These are phyloP conservation scores for Drechslera avenae DNA, from an alignment of 2,329 filamentous ascomycete species.

Conservation along the genomic window DNA sequence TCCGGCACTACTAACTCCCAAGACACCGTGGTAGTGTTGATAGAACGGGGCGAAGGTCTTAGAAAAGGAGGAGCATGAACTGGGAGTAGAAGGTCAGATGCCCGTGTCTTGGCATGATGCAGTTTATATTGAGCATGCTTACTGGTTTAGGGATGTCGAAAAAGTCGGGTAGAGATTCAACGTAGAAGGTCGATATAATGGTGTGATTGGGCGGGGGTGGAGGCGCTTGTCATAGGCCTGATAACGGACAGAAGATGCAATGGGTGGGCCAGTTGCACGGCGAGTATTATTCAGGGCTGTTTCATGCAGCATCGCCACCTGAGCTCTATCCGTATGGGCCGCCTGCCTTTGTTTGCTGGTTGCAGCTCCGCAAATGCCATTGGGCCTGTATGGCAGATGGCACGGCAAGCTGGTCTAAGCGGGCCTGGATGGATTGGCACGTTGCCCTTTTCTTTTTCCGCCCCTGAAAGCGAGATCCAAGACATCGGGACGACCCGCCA, in stretches of 20 bases:
- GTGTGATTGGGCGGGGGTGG: slow-evolving; percentile 23
- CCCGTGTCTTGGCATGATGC: slow-evolving; percentile 36
- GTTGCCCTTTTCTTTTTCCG: slow-evolving; percentile 16
- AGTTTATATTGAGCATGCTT: slow-evolving; percentile 38
- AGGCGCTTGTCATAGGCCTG: slow-evolving; percentile 21
- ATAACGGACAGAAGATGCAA: slow-evolving; percentile 11
- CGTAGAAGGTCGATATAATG: slow-evolving; percentile 15
- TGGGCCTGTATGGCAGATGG: slow-evolving; percentile 16
- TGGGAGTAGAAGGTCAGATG: slow-evolving; percentile 24
- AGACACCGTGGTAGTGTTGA: slow-evolving; percentile 33
- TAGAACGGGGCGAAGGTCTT: slow-evolving; percentile 20
- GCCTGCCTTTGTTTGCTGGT: slow-evolving; percentile 4
- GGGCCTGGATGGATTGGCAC: slow-evolving; percentile 19
- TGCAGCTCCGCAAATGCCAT: slow-evolving; percentile 16
- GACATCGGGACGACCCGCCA: slow-evolving; percentile 32
- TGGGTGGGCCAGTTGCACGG: slow-evolving; percentile 18
- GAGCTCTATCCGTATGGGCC: slow-evolving; percentile 4
- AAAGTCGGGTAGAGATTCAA: slow-evolving; percentile 21
- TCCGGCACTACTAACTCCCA: slow-evolving; percentile 30
- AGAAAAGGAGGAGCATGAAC: slow-evolving; percentile 25
- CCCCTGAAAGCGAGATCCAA: slow-evolving; percentile 18
- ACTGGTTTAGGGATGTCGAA: slow-evolving; percentile 41
- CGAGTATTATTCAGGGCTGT: slow-evolving; percentile 19
- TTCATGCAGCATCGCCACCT: slow-evolving; percentile 12
- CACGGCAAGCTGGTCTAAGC: slow-evolving; percentile 18